Percentiles rank a stretch among this genome's conserved stretches.
Evolutionary conservation across 495 filamentous ascomycete species (phyloP).

Genomic region (Geopyxis carbonaria): DNA sequence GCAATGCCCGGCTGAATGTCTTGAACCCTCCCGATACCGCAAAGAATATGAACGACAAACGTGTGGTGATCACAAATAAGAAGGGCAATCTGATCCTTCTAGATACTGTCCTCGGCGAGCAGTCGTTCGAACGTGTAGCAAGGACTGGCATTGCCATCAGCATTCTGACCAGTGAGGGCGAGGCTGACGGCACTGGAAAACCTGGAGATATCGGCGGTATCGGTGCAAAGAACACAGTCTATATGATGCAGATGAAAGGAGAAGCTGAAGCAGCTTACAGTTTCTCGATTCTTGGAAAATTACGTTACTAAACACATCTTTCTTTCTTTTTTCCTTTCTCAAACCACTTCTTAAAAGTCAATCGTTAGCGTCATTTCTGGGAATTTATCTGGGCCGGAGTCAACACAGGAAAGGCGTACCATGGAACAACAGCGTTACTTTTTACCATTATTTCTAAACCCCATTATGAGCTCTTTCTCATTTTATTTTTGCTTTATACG

Average conservation of each 20-base stretch:
- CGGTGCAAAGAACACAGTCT: constrained; percentile 36
- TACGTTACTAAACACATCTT: constrained; percentile 35
- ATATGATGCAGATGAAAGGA: constrained; percentile 36
- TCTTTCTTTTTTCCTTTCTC: too few species aligned
- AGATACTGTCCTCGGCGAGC: constrained; percentile 68
- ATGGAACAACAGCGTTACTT: too few species aligned
- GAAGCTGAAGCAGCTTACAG: constrained; percentile 44
- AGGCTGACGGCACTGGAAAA: constrained; percentile 49
- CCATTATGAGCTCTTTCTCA: too few species aligned
- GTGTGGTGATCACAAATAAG: constrained; percentile 59
- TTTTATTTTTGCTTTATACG: too few species aligned
- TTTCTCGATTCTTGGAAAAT: constrained; percentile 43
- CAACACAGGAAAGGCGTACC: too few species aligned
- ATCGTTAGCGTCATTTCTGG: too few species aligned
- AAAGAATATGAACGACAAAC: constrained; percentile 46
- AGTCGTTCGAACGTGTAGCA: constrained; percentile 68
- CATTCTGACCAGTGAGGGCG: constrained; percentile 66
- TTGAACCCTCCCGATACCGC: constrained; percentile 44
- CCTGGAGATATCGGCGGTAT: constrained; percentile 54
- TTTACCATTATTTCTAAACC: too few species aligned
- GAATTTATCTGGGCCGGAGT: too few species aligned
- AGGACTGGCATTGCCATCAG: constrained; percentile 71
- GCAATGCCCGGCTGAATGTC: constrained; percentile 65
- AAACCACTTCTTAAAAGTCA: too few species aligned
- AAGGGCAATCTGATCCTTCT: constrained; percentile 51